Evolutionary conservation across 257 asterid genomes (phyloP).

Genomic region (Salvia rosmarinus): DNA sequence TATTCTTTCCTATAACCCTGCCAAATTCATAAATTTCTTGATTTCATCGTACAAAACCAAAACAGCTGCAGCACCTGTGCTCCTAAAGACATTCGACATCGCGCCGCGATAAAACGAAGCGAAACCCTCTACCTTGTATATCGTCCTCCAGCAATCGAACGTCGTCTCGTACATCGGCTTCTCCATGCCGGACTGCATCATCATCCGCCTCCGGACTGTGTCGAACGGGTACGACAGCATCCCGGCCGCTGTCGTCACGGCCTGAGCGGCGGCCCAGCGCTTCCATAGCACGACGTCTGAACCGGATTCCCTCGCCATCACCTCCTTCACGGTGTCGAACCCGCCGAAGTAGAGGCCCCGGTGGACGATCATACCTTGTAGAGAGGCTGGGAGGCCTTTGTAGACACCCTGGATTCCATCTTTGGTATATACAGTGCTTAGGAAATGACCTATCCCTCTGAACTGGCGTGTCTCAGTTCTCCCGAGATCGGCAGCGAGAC

Average conservation of each 20-base stretch:
- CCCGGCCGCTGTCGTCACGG: slow-evolving; percentile 90
- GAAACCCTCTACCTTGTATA: slow-evolving; percentile 68
- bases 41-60: slow-evolving; percentile 90
- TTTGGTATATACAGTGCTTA: slow-evolving; percentile 54
- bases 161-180: slow-evolving; percentile 69
- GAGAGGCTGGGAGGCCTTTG: slow-evolving; percentile 85
- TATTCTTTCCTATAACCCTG: slow-evolving; percentile 53
- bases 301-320: slow-evolving; percentile 50
- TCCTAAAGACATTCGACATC: slow-evolving; percentile 85
- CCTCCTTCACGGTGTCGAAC: slow-evolving; percentile 80
- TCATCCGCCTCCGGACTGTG: slow-evolving; percentile 93
- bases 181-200: slow-evolving; percentile 97
- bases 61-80: slow-evolving; percentile 96
- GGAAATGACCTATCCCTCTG: slow-evolving; percentile 80
- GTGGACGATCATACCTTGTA: slow-evolving; percentile 91
- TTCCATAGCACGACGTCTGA: slow-evolving; percentile 78
- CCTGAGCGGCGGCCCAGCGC: slow-evolving; percentile 94
- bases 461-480: slow-evolving; percentile 75
- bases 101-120: slow-evolving; percentile 93
- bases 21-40: slow-evolving; percentile 89
- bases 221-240: slow-evolving; percentile 86
- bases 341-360: slow-evolving; percentile 92
- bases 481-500: slow-evolving; percentile 96
- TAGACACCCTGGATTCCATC: slow-evolving; percentile 86
- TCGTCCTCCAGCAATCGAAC: slow-evolving; percentile 80